Conservation (phyloP, 148 eudicot species). For the Camellia japonica region DNA sequence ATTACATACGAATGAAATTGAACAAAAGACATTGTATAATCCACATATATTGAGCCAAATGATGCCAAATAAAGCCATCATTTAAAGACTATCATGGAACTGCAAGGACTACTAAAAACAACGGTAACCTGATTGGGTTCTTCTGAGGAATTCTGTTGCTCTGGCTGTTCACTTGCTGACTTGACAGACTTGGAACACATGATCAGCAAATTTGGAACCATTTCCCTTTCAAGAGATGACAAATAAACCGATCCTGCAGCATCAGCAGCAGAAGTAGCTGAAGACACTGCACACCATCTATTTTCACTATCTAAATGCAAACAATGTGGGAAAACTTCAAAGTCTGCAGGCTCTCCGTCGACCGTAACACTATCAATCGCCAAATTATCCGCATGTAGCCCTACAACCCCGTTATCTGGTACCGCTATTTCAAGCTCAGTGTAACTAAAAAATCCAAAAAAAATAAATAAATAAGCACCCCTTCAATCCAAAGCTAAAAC, state of each 20-base stretch:
- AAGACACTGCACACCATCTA: constrained; percentile 95
- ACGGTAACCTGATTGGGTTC: constrained; percentile 66
- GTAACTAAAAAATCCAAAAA: constrained; percentile 46
- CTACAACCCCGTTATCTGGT: constrained; percentile 85
- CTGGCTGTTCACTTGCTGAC: constrained; percentile 36
- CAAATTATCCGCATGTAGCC: constrained; percentile 93
- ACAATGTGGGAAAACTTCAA: constrained; percentile 87
- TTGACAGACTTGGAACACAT: constrained; percentile 65
- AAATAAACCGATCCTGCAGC: constrained; percentile 91
- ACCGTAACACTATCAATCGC: constrained; percentile 83
- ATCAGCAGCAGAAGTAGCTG: constrained; percentile 89
- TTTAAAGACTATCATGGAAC: background rate
- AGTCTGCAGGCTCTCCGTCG: constrained; percentile 81
- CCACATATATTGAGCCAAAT: background rate
- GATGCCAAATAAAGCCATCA: constrained; percentile 2
- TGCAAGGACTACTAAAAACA: constrained; percentile 6
- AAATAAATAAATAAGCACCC: background rate
- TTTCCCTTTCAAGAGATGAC: constrained; percentile 79
- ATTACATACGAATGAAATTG: background rate
- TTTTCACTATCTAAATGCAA: constrained; percentile 68
- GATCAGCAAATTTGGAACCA: constrained; percentile 88
- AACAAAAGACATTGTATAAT: background rate
- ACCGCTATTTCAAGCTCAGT: constrained; percentile 80
- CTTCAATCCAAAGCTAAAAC: constrained; percentile 5
- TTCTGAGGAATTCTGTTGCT: constrained; percentile 31